These are phyloP conservation scores for Malassezia yamatoensis DNA, from an alignment of 1,284 basidiomycete genomes.

Conservation along the genomic window DNA sequence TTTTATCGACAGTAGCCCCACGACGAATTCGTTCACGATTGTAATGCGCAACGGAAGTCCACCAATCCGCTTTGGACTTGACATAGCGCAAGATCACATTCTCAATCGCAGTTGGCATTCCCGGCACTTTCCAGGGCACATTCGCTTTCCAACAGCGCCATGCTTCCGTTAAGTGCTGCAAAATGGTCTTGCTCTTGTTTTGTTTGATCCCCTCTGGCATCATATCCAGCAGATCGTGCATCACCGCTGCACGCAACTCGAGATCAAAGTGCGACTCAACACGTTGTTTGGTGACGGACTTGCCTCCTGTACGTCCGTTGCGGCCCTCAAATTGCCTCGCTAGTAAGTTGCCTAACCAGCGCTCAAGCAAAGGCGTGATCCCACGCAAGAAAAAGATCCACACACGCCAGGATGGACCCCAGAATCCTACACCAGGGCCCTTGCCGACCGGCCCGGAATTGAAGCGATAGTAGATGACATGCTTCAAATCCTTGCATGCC, in stretches of 20 bases:
- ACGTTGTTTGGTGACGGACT: slow-evolving; percentile 93
- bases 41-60: slow-evolving; percentile 85
- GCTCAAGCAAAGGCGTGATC: slow-evolving; percentile 89
- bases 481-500: slow-evolving; percentile 95
- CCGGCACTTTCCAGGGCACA: slow-evolving; percentile 92
- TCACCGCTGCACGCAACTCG: slow-evolving; percentile 91
- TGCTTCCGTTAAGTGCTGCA: slow-evolving; percentile 93
- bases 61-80: slow-evolving; percentile 99
- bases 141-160: slow-evolving; percentile 98
- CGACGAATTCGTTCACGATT: slow-evolving; percentile 88
- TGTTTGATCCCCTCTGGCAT: slow-evolving; percentile 99
- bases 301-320: slow-evolving; percentile 71
- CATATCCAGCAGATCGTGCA: slow-evolving; percentile 83
- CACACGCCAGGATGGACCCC: slow-evolving; percentile 98
- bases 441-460: slow-evolving; percentile 99
- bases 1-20: slow-evolving; percentile 98
- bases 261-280: slow-evolving; percentile 98
- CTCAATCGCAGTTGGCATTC: slow-evolving; percentile 96
- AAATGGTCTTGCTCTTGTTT: slow-evolving; percentile 96
- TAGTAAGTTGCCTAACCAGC: slow-evolving; percentile 94
- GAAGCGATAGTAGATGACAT: slow-evolving; percentile 74
- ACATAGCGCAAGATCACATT: slow-evolving; percentile 98
- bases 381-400: slow-evolving; percentile 99
- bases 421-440: slow-evolving; percentile 97
- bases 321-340: slow-evolving; percentile 94